Conservation (phyloP, 2,329 filamentous ascomycete genomes). For the Rugonectria rugulosa region DNA sequence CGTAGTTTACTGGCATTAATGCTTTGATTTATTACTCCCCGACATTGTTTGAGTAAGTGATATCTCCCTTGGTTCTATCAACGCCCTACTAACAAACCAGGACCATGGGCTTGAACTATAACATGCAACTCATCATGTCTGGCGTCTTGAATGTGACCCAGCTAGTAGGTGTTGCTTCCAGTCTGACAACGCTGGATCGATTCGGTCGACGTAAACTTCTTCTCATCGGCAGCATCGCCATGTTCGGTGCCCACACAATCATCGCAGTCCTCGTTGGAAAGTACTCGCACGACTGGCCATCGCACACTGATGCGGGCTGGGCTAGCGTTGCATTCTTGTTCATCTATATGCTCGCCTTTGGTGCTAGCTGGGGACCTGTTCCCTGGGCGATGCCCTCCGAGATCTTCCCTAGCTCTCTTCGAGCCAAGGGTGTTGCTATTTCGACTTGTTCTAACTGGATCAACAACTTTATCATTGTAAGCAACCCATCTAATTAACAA, state of each 20-base stretch:
- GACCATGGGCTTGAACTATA: conserved; percentile 56
- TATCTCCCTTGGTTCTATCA: background rate
- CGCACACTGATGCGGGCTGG: conserved; percentile 38
- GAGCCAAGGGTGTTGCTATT: conserved; percentile 70
- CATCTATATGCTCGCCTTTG: conserved; percentile 67
- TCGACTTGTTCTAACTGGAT: conserved; percentile 67
- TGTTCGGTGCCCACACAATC: conserved; percentile 39
- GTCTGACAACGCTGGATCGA: conserved; percentile 51
- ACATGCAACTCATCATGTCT: conserved; percentile 44
- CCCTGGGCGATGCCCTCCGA: conserved; percentile 60
- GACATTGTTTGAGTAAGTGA: conserved; percentile 57
- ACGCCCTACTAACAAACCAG: conserved; percentile 7
- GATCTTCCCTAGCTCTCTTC: conserved; percentile 67
- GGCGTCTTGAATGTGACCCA: conserved; percentile 43
- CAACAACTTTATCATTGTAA: conserved; percentile 66
- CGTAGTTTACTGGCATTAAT: conserved; percentile 43
- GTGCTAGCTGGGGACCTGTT: conserved; percentile 63
- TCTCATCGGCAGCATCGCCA: conserved; percentile 35
- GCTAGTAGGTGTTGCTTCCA: conserved; percentile 49
- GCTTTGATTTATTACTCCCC: conserved; percentile 65
- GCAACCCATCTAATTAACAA: background rate
- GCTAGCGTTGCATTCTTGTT: conserved; percentile 44
- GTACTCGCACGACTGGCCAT: conserved; percentile 34
- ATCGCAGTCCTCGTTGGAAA: conserved; percentile 38
- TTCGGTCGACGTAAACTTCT: conserved; percentile 39